Conservation (phyloP, 2,329 filamentous ascomycete species). For the Clonostachys chloroleuca region DNA sequence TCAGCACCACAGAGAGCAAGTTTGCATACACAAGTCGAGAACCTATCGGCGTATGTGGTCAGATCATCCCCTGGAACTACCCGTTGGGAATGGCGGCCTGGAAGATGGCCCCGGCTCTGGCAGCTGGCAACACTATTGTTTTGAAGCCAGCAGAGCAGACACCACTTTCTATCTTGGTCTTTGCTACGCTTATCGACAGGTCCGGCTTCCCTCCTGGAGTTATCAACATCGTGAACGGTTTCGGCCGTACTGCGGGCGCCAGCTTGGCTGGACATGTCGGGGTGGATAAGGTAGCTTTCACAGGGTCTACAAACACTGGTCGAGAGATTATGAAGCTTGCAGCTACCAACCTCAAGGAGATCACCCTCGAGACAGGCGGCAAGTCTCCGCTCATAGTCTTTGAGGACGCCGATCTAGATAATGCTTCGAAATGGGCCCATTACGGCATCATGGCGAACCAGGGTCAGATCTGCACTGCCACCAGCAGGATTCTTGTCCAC, state of each 20-base stretch:
- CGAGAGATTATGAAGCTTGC: conserved; percentile 56
- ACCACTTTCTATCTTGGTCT: conserved; percentile 31
- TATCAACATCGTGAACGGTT: conserved; percentile 5
- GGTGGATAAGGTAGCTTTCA: conserved; percentile 60
- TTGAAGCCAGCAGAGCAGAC: conserved; percentile 16
- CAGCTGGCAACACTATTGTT: conserved; percentile 43
- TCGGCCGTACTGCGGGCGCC: conserved; percentile 1
- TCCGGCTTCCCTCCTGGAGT: conserved; percentile 5
- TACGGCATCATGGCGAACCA: conserved; percentile 5
- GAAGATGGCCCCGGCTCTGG: conserved; percentile 45
- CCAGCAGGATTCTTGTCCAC: conserved; percentile 2
- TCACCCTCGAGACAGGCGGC: conserved; percentile 27
- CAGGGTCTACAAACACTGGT: conserved; percentile 63
- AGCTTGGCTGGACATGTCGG: conserved; percentile 4
- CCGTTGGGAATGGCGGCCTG: conserved; percentile 27
- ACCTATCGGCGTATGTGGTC: conserved; percentile 44
- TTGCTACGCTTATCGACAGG: conserved; percentile 2
- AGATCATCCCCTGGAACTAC: conserved; percentile 62
- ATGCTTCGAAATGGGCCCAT: conserved; percentile 21
- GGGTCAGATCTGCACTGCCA: conserved; percentile 7
- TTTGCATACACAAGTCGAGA: conserved; percentile 12
- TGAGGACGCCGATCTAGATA: conserved; percentile 39
- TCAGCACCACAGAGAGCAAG: conserved; percentile 60
- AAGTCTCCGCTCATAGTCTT: conserved; percentile 27
- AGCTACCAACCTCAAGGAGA: conserved; percentile 22